Conservation (phyloP, 257 asterid genomes). For the Lithospermum erythrorhizon region DNA sequence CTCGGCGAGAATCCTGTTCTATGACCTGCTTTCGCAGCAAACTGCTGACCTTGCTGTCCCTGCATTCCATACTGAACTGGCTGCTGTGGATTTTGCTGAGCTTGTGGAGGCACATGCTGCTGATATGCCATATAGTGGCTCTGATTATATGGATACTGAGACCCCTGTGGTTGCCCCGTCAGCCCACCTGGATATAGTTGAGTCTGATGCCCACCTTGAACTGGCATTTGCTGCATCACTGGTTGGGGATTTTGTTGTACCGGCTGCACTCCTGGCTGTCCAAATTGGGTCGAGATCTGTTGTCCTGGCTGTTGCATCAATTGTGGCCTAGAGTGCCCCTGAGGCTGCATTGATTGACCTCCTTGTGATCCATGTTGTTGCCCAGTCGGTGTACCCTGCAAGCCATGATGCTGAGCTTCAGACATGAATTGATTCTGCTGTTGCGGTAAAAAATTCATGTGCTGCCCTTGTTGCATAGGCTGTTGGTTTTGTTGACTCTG, state of each 20-base stretch:
- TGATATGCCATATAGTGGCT: constrained; percentile 47
- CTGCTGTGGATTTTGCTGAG: constrained; percentile 44
- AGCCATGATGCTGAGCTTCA: constrained; percentile 24
- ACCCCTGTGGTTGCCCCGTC: constrained; percentile 49
- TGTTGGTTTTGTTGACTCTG: constrained; percentile 29
- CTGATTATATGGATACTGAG: constrained; percentile 44
- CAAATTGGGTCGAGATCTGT: constrained; percentile 34
- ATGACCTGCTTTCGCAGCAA: constrained; percentile 53
- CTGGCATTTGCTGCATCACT: constrained; percentile 33
- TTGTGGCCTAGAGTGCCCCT: constrained; percentile 41
- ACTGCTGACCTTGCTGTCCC: constrained; percentile 52
- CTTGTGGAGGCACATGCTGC: constrained; percentile 47
- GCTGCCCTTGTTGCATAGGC: constrained; percentile 29
- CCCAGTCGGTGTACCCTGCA: constrained; percentile 31
- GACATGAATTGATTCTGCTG: constrained; percentile 26
- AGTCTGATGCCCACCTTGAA: constrained; percentile 38
- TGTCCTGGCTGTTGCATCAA: constrained; percentile 47
- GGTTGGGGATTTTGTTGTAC: constrained; percentile 41
- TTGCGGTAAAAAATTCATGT: constrained; percentile 25
- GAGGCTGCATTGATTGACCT: constrained; percentile 38
- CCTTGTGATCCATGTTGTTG: constrained; percentile 50
- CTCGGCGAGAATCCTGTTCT: constrained; percentile 40
- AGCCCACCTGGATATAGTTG: constrained; percentile 44
- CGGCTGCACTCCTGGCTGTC: constrained; percentile 31
- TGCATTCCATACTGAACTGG: constrained; percentile 40